Conservation (phyloP, 176 grass and related monocot species). For the Ensete glaucum region DNA sequence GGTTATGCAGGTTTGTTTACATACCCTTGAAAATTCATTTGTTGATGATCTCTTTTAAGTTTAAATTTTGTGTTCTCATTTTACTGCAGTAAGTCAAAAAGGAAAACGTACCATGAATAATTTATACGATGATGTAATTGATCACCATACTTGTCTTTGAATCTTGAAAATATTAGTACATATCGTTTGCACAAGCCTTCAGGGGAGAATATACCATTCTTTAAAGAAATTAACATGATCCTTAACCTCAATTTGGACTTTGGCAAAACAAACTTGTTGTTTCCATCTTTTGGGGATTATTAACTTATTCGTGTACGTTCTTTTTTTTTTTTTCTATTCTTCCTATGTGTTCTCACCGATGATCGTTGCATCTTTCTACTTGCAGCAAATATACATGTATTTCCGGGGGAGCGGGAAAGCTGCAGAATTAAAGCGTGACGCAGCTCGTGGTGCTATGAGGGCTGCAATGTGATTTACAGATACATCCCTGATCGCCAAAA, state of each 20-base stretch:
- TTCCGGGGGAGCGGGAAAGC: slow-evolving; percentile 63
- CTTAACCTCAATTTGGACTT: background rate
- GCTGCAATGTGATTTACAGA: slow-evolving; percentile 34
- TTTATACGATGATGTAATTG: no score
- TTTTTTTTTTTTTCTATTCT: no score
- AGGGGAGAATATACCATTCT: background rate
- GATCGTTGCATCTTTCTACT: background rate
- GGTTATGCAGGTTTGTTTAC: slow-evolving; percentile 56
- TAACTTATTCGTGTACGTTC: background rate
- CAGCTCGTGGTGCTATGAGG: slow-evolving; percentile 32
- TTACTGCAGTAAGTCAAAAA: no score
- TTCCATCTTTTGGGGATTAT: background rate
- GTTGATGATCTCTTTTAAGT: background rate
- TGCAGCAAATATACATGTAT: slow-evolving; percentile 52
- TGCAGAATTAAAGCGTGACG: slow-evolving; percentile 41
- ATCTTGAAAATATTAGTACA: no score
- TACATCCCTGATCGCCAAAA: background rate
- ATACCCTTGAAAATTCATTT: background rate
- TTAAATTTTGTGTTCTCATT: background rate
- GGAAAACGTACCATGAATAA: no score
- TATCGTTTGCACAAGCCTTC: no score
- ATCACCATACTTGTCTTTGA: no score
- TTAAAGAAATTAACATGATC: background rate
- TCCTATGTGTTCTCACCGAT: background rate
- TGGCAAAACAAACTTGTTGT: background rate